Percentiles rank a stretch among this genome's conserved stretches.
phyloP scores from a whole-genome alignment of 768 basidiomycete genomes.

The Leucocoprinus birnbaumii region DNA sequence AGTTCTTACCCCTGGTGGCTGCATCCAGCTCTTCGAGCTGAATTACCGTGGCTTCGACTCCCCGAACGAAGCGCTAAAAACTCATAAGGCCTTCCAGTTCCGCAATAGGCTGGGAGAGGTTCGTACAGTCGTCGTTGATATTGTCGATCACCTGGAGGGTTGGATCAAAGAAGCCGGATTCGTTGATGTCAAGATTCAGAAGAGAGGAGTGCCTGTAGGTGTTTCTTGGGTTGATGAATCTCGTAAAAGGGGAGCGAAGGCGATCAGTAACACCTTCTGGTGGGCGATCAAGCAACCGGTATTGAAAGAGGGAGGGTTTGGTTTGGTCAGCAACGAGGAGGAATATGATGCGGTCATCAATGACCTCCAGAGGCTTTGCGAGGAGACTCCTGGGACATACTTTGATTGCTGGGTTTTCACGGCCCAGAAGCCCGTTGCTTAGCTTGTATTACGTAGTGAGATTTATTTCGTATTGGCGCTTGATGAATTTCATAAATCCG shows the following conservation, averaged over 20 bases:
- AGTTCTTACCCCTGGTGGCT: constrained; percentile 6
- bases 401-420: background rate
- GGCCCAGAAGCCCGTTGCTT: constrained; percentile 3
- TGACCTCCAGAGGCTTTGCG: background rate
- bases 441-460: too few relatives aligned
- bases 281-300: constrained; percentile 3
- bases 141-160: background rate
- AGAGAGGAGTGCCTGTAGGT: background rate
- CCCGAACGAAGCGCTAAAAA: background rate
- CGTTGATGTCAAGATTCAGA: constrained; percentile 5
- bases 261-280: background rate
- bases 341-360: constrained; percentile 12
- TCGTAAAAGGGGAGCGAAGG: background rate
- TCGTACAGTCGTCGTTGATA: constrained; percentile 6
- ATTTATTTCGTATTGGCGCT: too few relatives aligned
- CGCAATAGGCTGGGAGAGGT: constrained; percentile 3
- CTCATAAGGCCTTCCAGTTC: constrained; percentile 1
- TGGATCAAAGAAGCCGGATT: constrained; percentile 10
- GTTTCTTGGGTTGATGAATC: constrained; percentile 3
- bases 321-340: constrained; percentile 1
- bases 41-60: background rate
- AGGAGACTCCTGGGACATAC: constrained; percentile 2
- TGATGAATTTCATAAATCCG: too few relatives aligned
- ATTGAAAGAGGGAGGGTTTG: constrained; percentile 10
- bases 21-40: constrained; percentile 10